Percentiles rank a stretch among this genome's conserved stretches.
Conservation (phyloP, 441 rosid species). For the Gossypium lobatum region DNA sequence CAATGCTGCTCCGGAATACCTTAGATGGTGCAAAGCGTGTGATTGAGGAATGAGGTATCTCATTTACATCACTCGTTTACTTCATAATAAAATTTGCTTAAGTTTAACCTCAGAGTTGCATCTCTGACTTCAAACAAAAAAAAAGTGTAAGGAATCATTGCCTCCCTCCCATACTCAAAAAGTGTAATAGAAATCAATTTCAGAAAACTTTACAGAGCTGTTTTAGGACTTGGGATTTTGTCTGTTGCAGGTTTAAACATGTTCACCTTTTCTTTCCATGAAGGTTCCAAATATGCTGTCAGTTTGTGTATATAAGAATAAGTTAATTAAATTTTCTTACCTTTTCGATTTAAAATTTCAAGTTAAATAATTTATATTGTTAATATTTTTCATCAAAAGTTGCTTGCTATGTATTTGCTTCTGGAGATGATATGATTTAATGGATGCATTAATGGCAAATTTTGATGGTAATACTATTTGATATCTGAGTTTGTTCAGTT, state of each 20-base stretch:
- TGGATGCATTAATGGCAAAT: too few relatives aligned
- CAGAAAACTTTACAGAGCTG: not conserved
- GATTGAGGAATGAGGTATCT: constrained; percentile 31
- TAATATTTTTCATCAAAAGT: too few relatives aligned
- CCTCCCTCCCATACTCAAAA: not conserved
- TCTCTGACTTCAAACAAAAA: not conserved
- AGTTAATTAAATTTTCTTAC: too few relatives aligned
- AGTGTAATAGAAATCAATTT: not conserved
- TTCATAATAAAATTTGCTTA: not conserved
- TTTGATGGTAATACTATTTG: too few relatives aligned
- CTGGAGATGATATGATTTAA: too few relatives aligned
- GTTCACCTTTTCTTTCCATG: not conserved
- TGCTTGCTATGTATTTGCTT: too few relatives aligned
- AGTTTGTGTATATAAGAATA: too few relatives aligned
- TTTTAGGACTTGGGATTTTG: not conserved
- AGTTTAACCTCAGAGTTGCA: not conserved
- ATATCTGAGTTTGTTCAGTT: too few relatives aligned
- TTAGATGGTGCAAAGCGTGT: constrained; percentile 73
- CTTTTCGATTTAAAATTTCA: too few relatives aligned
- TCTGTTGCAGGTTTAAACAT: not conserved
- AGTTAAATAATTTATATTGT: too few relatives aligned
- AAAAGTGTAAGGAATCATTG: not conserved
- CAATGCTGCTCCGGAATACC: constrained; percentile 82
- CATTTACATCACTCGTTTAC: not conserved
- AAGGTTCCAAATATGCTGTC: too few relatives aligned